Evolutionary conservation across 768 basidiomycete genomes (phyloP).

Genomic region (Candolleomyces aberdarensis): DNA sequence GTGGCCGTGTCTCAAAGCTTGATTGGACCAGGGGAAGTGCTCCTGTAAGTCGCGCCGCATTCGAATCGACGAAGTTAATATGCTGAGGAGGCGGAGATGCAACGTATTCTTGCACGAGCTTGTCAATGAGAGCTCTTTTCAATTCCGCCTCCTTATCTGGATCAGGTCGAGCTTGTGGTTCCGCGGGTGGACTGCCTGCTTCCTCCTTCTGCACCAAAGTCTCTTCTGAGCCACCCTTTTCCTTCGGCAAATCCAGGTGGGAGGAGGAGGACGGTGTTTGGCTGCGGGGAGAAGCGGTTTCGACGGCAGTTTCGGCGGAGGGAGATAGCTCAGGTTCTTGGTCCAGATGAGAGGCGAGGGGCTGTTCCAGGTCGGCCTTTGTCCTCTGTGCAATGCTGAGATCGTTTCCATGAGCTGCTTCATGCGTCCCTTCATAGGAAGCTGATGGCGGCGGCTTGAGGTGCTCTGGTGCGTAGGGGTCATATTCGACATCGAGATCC

Average conservation of each 20-base stretch:
- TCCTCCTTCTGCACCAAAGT: conserved; percentile 7
- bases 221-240: conserved; percentile 5
- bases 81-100: background rate
- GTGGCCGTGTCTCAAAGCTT: too few species aligned
- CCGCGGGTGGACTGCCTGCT: background rate
- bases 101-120: background rate
- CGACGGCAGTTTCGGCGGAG: background rate
- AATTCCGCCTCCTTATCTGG: background rate
- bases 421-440: too few species aligned
- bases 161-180: background rate
- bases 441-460: background rate
- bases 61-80: background rate
- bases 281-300: background rate
- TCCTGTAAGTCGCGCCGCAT: background rate
- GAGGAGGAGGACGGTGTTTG: background rate
- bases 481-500: background rate
- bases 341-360: background rate
- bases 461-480: conserved; percentile 8
- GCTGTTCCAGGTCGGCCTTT: too few species aligned
- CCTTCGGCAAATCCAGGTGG: background rate
- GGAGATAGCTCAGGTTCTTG: conserved; percentile 1
- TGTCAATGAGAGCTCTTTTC: background rate
- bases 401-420: background rate
- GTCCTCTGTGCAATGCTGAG: background rate
- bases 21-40: background rate